Base-by-base conservation (phyloP, 495 filamentous ascomycete genomes). In the Aspergillus cristatus region DNA sequence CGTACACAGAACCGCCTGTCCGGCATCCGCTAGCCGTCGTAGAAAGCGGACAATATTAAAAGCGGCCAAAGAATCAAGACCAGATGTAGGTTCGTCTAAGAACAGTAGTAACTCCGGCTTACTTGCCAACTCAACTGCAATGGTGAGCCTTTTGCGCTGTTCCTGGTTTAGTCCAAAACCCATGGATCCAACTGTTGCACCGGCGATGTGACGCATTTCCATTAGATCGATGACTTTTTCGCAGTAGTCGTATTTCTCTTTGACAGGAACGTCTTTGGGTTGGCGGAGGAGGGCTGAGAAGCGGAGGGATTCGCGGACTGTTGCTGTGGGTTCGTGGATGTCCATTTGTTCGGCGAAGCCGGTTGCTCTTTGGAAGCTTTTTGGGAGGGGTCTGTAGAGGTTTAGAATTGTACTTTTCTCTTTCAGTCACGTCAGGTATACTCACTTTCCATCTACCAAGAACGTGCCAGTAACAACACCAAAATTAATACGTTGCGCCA, bases 11-110 rank as follows among this genome's bases (percentile, higher is more conserved):
- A 89, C 78, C 2, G 81, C 79, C 46, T 88, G 82, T 6, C 84
- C 80, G 6, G 71, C 72, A 45, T 78, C 69, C 1, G 80, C 77
- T 4, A 85, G 65, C 42, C 80, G 79, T 3, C 76, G 63, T 31
- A 85, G 61, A 34, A 84, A 79, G 1, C 74, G 62, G 15, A 80
- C 64, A 32, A 83, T 81, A 42, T 78, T 77, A 50, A 73, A 83
- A 16, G 81, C 78, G 3, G 78, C 72, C 12, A 72, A 60, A 0
- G 68, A 72, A 47, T 85, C 81, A 13, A 85, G 70, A n/a, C 79
- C 81, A 11, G 75, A 82, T 1, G 84, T 89, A 2, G 85, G 84
- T 42, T 89, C 82, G 47, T 88, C 83, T 12, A 88, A 55, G 47
- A 88, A 88, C 22, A 88, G 67, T 3, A 86, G 51, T 8, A 84